Base-by-base conservation (phyloP, 2,329 filamentous ascomycete species). In the Pyrenophora teres region DNA sequence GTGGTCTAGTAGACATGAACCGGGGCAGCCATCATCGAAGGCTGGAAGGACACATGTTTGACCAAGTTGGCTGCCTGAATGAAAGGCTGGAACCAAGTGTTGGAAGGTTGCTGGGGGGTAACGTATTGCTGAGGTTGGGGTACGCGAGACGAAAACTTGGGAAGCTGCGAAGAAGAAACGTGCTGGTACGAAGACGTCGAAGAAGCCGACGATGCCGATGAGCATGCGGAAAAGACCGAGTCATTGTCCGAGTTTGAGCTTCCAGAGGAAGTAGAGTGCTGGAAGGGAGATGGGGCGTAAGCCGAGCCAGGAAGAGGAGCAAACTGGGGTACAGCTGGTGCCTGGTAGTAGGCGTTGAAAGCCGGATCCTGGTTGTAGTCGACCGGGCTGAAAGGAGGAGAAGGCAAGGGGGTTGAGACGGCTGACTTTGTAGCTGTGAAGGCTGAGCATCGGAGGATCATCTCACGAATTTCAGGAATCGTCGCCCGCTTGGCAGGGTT, bases 401-500 rank as follows among this genome's bases (percentile, higher is more conserved):
- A 76, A n/a, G 74, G 69, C 39, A 77, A 67, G 10, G 76, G 71
- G 13, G 71, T 68, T 9, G 78, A 73, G 15, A 75, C 66, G 61
- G 60, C 76, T 55, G 67, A 72, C 69, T 72, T 77, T 55, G 60
- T 78, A 52, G 71, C 76, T 19, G 88, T 95, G 73, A 97, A 91
- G 59, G 81, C 80, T 27, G 87, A 80, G 79, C 92, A 97, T 57
- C 85, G 81, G 65, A 88, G 73, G 71, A 97, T 94, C 70, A 88
- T 80, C 61, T 84, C 81, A 68, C 88, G 86, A 49, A 99, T 83
- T 76, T 96, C 89, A 49, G 85, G 77, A 58, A 99, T 83, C 50
- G 87, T 87, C 69, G 96, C 92, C 73, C 94, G 83, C 72, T 90
- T 85, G 66, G 86, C 82, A 50, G 94, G 92, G 75, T 94, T 87